phyloP scores from a whole-genome alignment of 208 protist genomes.

The Crithidia mellificae region DNA sequence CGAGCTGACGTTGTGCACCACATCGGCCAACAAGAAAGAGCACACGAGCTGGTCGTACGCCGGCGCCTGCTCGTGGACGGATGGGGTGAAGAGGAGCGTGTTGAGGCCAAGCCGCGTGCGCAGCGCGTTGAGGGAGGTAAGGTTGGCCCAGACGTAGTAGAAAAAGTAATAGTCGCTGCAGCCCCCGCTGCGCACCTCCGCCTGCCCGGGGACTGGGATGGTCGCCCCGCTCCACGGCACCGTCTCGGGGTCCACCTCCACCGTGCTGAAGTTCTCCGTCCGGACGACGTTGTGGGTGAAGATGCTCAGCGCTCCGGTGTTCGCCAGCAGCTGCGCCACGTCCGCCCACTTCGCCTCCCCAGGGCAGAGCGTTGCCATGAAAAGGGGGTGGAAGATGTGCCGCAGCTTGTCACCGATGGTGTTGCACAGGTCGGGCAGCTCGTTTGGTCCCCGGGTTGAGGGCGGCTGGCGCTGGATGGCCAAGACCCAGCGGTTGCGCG shows the following conservation, averaged over 20 bases:
- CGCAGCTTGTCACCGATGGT: constrained; percentile 20
- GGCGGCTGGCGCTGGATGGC: constrained; percentile 43
- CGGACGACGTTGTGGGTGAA: constrained; percentile 95
- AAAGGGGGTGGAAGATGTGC: constrained; percentile 98
- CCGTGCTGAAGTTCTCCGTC: constrained; percentile 31
- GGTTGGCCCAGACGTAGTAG: constrained; percentile 99
- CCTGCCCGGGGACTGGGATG: constrained; percentile 96
- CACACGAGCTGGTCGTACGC: constrained; percentile 77
- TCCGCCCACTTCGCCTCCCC: constrained; percentile 85
- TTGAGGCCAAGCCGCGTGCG: constrained; percentile 85
- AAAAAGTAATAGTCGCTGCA: constrained; percentile 74
- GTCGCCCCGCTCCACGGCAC: not conserved
- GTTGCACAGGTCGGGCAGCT: constrained; percentile 43
- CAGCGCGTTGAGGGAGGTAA: constrained; percentile 96
- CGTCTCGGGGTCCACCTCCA: not conserved
- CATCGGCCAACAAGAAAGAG: constrained; percentile 85
- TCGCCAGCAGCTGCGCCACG: constrained; percentile 91
- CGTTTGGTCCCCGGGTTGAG: constrained; percentile 47
- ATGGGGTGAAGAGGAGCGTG: constrained; percentile 44
- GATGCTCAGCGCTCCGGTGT: constrained; percentile 94
- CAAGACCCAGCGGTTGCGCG: constrained; percentile 75
- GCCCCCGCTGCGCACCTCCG: no score
- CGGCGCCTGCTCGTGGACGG: no score
- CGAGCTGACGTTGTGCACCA: constrained; percentile 95
- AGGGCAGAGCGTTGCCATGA: constrained; percentile 96